A percentile compares a stretch with the other conserved stretches of the same genome.
Conservation (phyloP, 352 stramenopile genomes). For the Phytophthora pinifolia region DNA sequence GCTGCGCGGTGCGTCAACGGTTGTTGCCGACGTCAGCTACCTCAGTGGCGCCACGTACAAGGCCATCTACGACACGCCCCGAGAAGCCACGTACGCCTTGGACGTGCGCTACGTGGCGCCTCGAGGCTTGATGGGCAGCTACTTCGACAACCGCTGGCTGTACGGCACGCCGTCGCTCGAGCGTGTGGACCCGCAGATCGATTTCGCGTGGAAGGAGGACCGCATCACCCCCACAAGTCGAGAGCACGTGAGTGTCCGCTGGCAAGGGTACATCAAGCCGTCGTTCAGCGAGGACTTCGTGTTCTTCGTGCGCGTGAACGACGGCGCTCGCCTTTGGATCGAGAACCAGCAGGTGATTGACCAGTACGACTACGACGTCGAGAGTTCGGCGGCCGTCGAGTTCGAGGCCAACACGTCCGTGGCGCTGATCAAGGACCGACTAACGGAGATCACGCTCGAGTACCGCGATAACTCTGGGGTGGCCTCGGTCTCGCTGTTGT, state of each 20-base stretch:
- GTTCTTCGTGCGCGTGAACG: conserved; percentile 89
- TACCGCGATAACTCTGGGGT: conserved; percentile 92
- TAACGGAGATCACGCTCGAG: conserved; percentile 91
- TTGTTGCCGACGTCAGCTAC: conserved; percentile 70
- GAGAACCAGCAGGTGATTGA: conserved; percentile 48
- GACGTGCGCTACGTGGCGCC: conserved; percentile 73
- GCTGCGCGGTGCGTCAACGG: conserved; percentile 47
- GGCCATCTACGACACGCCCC: conserved; percentile 88
- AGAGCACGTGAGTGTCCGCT: conserved; percentile 95
- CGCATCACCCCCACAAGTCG: conserved; percentile 90
- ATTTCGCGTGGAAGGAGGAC: conserved; percentile 91
- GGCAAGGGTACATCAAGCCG: conserved; percentile 92
- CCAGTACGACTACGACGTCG: conserved; percentile 51
- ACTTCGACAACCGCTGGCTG: conserved; percentile 97
- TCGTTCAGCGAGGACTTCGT: conserved; percentile 88
- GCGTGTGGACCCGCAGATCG: conserved; percentile 86
- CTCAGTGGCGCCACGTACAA: conserved; percentile 76
- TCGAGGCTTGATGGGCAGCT: conserved; percentile 88
- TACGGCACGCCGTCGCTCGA: conserved; percentile 81
- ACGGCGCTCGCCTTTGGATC: conserved; percentile 89
- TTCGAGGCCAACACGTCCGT: conserved; percentile 41
- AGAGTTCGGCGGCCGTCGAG: conserved; percentile 30
- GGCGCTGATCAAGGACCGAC: conserved; percentile 72
- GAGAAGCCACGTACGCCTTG: conserved; percentile 85
- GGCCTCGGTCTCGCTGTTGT: conserved; percentile 85